phyloP scores from a whole-genome alignment of 2,329 filamentous ascomycete species.

The Pseudogymnoascus sp. region DNA sequence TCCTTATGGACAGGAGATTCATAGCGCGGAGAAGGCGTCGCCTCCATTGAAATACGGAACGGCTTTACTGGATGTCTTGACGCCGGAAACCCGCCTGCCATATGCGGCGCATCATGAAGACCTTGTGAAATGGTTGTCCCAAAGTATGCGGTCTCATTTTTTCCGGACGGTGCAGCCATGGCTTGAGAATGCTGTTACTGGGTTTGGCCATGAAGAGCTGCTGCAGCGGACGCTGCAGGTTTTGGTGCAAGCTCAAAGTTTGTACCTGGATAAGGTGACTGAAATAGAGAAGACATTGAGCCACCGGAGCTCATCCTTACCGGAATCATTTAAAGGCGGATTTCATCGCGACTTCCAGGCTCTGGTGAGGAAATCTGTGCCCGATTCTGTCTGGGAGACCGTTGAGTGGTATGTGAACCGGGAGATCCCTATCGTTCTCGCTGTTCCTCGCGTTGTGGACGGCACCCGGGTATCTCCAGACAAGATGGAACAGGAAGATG shows the following conservation, averaged over 20 bases:
- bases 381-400: constrained; percentile 45
- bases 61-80: constrained; percentile 47
- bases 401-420: constrained; percentile 49
- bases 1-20: constrained; percentile 33
- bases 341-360: constrained; percentile 59
- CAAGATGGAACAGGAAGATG: constrained; percentile 27
- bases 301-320: constrained; percentile 27
- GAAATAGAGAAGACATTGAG: constrained; percentile 45
- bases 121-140: constrained; percentile 53
- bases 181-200: constrained; percentile 37
- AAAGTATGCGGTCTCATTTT: constrained; percentile 56
- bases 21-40: constrained; percentile 19
- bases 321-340: constrained; percentile 37
- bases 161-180: constrained; percentile 52
- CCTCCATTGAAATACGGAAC: constrained; percentile 38
- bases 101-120: constrained; percentile 48
- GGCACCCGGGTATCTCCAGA: constrained; percentile 18
- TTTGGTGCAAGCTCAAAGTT: constrained; percentile 52
- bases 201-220: constrained; percentile 37
- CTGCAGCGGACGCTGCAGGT: constrained; percentile 48
- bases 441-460: constrained; percentile 18
- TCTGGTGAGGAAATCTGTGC: constrained; percentile 57
- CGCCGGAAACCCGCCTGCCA: constrained; percentile 41
- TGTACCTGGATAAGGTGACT: constrained; percentile 50
- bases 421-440: constrained; percentile 45